These are phyloP conservation scores for Penstemon barbatus DNA, from an alignment of 257 asterid genomes.

Conservation along the genomic window DNA sequence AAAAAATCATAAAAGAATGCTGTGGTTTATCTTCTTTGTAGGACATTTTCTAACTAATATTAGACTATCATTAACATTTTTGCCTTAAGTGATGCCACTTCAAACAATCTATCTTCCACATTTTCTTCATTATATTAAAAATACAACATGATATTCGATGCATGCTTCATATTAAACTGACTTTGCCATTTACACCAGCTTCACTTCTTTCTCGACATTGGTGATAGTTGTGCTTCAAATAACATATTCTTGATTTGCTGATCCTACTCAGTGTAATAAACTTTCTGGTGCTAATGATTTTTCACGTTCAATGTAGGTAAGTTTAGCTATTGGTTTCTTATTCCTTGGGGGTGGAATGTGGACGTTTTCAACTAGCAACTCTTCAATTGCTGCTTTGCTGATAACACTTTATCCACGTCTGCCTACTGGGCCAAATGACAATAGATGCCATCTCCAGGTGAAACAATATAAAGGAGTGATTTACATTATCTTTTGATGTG, in stretches of 20 bases:
- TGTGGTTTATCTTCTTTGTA: too few species aligned
- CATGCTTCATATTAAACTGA: not conserved
- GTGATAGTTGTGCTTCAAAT: not conserved
- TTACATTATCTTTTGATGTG: conserved; percentile 6
- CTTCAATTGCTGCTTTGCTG: conserved; percentile 84
- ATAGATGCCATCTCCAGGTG: conserved; percentile 99
- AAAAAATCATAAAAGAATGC: too few species aligned
- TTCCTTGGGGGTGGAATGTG: conserved; percentile 97
- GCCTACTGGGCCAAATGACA: conserved; percentile 97
- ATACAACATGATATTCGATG: not conserved
- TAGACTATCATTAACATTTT: too few species aligned
- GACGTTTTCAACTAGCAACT: conserved; percentile 91
- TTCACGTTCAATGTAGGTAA: conserved; percentile 57
- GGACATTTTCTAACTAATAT: too few species aligned
- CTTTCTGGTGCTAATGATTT: conserved; percentile 21
- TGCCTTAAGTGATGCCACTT: too few species aligned
- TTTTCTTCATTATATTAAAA: too few species aligned
- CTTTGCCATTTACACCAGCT: conserved; percentile 14
- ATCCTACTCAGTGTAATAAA: conserved; percentile 5
- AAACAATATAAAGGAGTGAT: conserved; percentile 27
- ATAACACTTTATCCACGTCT: conserved; percentile 90
- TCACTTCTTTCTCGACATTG: conserved; percentile 2
- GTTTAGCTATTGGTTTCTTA: conserved; percentile 90
- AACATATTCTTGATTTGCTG: not conserved
- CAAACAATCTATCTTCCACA: too few species aligned